phyloP scores from a whole-genome alignment of 495 filamentous ascomycete species.

The Hypoxylon subgilvum region DNA sequence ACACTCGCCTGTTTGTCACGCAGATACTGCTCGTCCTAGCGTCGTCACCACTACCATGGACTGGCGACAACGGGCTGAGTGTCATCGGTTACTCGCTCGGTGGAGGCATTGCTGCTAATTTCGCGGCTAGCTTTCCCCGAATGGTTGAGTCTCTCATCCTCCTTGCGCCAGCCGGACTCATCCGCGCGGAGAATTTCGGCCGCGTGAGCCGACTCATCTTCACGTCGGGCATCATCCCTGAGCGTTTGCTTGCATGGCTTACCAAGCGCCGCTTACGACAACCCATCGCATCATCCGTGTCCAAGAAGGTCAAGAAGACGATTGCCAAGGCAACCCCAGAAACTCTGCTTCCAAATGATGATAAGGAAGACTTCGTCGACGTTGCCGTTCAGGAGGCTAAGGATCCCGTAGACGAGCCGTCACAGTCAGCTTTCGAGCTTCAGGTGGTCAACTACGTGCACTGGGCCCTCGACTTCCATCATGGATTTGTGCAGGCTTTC shows the following conservation, averaged over 20 bases:
- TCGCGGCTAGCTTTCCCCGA: conserved; percentile 71
- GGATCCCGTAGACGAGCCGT: conserved; percentile 17
- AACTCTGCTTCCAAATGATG: conserved; percentile 5
- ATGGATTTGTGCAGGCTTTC: conserved; percentile 63
- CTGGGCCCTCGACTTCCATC: conserved; percentile 63
- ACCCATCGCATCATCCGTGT: conserved; percentile 48
- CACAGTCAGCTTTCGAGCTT: conserved; percentile 43
- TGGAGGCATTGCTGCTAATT: conserved; percentile 74
- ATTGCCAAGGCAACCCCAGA: not conserved
- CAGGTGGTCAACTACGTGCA: conserved; percentile 54
- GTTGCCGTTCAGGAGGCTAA: conserved; percentile 37
- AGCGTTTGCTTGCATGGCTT: conserved; percentile 44
- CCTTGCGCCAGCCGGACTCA: conserved; percentile 71
- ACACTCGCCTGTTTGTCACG: conserved; percentile 71
- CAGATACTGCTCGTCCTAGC: conserved; percentile 75
- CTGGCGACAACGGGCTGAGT: conserved; percentile 61
- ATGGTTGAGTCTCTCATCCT: conserved; percentile 75
- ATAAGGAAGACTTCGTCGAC: conserved; percentile 41
- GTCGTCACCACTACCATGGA: conserved; percentile 65
- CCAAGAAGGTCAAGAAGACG: conserved; percentile 31
- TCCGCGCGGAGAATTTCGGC: conserved; percentile 49
- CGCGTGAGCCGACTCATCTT: conserved; percentile 51
- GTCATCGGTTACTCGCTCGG: conserved; percentile 85
- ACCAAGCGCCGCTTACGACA: conserved; percentile 46
- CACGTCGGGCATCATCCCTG: conserved; percentile 49